Percentiles rank a stretch among this genome's conserved stretches.
phyloP scores from a whole-genome alignment of 2,329 filamentous ascomycete genomes.

The Dactylellina haptotyla region DNA sequence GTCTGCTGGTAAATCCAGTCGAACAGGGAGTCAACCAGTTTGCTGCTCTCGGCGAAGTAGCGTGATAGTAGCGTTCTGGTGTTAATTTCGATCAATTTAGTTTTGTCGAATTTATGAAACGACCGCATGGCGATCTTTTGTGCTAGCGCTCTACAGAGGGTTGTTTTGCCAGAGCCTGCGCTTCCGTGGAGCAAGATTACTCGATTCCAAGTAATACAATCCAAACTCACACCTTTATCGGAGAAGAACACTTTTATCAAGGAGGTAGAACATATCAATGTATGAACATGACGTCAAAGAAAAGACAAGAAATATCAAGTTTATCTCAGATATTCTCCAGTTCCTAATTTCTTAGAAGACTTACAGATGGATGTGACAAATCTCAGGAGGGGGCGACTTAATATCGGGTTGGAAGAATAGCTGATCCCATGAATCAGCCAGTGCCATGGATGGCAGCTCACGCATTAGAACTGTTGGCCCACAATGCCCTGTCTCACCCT shows the following conservation, averaged over 20 bases:
- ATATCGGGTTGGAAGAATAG: slow-evolving; percentile 57
- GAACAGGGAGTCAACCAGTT: slow-evolving; percentile 56
- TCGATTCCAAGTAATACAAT: slow-evolving; percentile 57
- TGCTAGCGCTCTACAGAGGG: slow-evolving; percentile 56
- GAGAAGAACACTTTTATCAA: slow-evolving; percentile 56
- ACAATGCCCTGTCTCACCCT: slow-evolving; percentile 14
- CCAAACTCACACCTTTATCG: slow-evolving; percentile 56
- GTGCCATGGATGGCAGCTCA: slow-evolving; percentile 20
- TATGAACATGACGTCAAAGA: too few species aligned
- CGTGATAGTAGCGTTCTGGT: slow-evolving; percentile 57
- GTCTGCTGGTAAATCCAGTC: slow-evolving; percentile 55
- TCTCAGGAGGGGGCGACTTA: slow-evolving; percentile 55
- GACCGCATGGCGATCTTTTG: slow-evolving; percentile 58
- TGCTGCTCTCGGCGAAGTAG: slow-evolving; percentile 57
- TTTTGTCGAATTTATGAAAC: slow-evolving; percentile 55
- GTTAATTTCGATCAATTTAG: slow-evolving; percentile 56
- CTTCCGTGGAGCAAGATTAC: slow-evolving; percentile 56
- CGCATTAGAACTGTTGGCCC: slow-evolving; percentile 37
- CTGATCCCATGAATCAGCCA: slow-evolving; percentile 40
- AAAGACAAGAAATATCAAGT: neutral
- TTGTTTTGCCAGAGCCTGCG: slow-evolving; percentile 58
- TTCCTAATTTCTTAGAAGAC: neutral
- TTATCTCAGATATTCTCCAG: slow-evolving; percentile 3
- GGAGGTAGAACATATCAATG: too few species aligned
- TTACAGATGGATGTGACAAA: slow-evolving; percentile 57